Evolutionary conservation across 2,329 filamentous ascomycete species (phyloP).

Genomic region (Capronia coronata): DNA sequence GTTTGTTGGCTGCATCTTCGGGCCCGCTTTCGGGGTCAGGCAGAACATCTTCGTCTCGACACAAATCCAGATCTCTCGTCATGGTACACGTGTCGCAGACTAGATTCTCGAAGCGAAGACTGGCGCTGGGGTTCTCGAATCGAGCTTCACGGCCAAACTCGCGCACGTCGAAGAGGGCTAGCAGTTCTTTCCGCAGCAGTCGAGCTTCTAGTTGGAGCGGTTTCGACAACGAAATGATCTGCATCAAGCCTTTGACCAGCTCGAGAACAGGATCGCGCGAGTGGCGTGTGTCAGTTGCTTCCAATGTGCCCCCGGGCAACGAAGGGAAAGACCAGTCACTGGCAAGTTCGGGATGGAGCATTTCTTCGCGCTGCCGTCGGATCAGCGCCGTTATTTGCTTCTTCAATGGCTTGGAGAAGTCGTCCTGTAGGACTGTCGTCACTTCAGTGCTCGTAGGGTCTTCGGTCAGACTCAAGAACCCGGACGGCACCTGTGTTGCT

Average conservation of each 20-base stretch:
- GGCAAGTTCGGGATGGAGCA: conserved; percentile 80
- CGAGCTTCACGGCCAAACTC: conserved; percentile 86
- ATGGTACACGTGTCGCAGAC: conserved; percentile 89
- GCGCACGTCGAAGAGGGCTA: conserved; percentile 84
- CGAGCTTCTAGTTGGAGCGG: conserved; percentile 63
- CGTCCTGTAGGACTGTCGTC: conserved; percentile 64
- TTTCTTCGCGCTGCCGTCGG: conserved; percentile 76
- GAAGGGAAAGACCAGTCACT: conserved; percentile 79
- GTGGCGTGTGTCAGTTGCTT: conserved; percentile 26
- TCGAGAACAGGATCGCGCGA: conserved; percentile 72
- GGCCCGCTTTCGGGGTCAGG: conserved; percentile 40
- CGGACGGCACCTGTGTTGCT: conserved; percentile 52
- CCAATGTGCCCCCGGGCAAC: conserved; percentile 45
- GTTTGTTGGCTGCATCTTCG: conserved; percentile 35
- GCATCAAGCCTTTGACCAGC: conserved; percentile 87
- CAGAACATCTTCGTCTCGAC: conserved; percentile 76
- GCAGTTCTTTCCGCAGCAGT: conserved; percentile 77
- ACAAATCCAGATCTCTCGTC: conserved; percentile 82
- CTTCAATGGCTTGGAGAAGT: conserved; percentile 82
- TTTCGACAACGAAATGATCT: conserved; percentile 79
- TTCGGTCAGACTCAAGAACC: conserved; percentile 47
- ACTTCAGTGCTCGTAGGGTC: conserved; percentile 55
- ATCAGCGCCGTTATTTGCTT: conserved; percentile 81
- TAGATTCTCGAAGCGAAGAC: conserved; percentile 65
- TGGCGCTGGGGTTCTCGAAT: conserved; percentile 78